A percentile compares a stretch with the other conserved stretches of the same genome.
phyloP scores from a whole-genome alignment of 1,139 yeast species.

The Saccharomycopsis crataegensis region DNA sequence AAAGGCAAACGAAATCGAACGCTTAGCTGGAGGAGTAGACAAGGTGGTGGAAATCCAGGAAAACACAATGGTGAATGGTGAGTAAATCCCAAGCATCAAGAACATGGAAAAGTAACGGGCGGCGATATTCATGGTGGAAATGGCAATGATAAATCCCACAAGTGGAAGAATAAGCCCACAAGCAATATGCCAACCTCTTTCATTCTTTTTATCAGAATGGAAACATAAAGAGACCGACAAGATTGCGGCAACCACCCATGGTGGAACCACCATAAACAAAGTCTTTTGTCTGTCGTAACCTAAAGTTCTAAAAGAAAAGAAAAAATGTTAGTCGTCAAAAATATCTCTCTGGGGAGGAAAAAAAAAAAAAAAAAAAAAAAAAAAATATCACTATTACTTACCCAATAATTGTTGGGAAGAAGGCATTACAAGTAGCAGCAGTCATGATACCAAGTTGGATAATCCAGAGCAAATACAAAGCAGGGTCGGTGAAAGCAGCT shows the following conservation, averaged over 20 bases:
- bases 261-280: constrained; percentile 52
- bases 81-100: constrained; percentile 51
- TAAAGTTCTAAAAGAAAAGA: constrained; percentile 30
- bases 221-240: constrained; percentile 47
- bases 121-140: constrained; percentile 46
- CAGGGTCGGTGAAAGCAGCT: constrained; percentile 10
- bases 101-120: constrained; percentile 58
- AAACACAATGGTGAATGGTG: constrained; percentile 47
- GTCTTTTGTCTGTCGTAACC: constrained; percentile 43
- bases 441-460: constrained; percentile 29
- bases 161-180: constrained; percentile 39
- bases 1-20: constrained; percentile 7
- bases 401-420: constrained; percentile 48
- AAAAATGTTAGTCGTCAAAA: constrained; percentile 19
- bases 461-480: constrained; percentile 35
- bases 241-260: constrained; percentile 47
- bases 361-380: not conserved
- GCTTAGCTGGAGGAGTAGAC: constrained; percentile 23
- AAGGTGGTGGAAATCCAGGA: constrained; percentile 50
- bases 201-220: constrained; percentile 53
- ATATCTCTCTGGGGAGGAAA: not conserved
- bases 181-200: constrained; percentile 45
- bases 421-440: constrained; percentile 12
- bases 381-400: not conserved
- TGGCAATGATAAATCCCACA: constrained; percentile 45